Conservation (phyloP, 768 basidiomycete genomes). For the Peribolospora baueri region DNA sequence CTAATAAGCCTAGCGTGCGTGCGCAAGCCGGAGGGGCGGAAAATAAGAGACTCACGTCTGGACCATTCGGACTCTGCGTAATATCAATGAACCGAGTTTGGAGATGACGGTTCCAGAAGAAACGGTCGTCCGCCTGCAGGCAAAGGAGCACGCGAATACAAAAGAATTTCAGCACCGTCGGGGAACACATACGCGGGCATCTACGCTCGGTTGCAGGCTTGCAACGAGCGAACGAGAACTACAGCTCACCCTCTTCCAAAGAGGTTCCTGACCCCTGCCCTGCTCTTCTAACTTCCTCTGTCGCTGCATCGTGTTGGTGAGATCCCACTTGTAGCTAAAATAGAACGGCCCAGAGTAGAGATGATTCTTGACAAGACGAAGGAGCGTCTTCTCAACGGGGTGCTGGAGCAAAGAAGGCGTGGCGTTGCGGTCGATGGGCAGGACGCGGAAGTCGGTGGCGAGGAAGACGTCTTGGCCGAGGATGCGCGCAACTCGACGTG, state of each 20-base stretch:
- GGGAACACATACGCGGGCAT: not conserved
- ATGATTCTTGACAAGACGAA: slow-evolving; percentile 67
- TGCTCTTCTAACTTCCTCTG: slow-evolving; percentile 34
- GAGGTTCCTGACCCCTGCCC: slow-evolving; percentile 30
- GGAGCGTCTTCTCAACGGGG: slow-evolving; percentile 64
- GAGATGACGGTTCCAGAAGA: slow-evolving; percentile 87
- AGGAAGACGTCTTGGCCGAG: slow-evolving; percentile 70
- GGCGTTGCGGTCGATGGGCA: slow-evolving; percentile 53
- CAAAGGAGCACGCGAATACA: not conserved
- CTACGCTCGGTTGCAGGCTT: not conserved
- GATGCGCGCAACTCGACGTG: slow-evolving; percentile 50
- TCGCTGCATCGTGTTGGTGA: slow-evolving; percentile 64
- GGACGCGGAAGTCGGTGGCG: slow-evolving; percentile 71
- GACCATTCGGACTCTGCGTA: slow-evolving; percentile 25
- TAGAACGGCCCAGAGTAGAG: slow-evolving; percentile 54
- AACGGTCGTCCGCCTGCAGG: slow-evolving; percentile 64
- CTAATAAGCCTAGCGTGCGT: no score
- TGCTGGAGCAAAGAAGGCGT: slow-evolving; percentile 41
- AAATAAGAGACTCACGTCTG: slow-evolving; percentile 32
- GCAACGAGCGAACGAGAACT: not conserved
- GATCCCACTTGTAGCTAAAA: slow-evolving; percentile 67
- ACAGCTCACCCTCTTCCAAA: slow-evolving; percentile 54
- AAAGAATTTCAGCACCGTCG: not conserved
- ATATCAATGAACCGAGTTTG: slow-evolving; percentile 39
- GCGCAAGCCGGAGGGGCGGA: no score